Percentiles rank a stretch among this genome's conserved stretches.
These are phyloP conservation scores for Penicillium polonicum DNA, from an alignment of 2,329 filamentous ascomycete genomes.

Conservation along the genomic window DNA sequence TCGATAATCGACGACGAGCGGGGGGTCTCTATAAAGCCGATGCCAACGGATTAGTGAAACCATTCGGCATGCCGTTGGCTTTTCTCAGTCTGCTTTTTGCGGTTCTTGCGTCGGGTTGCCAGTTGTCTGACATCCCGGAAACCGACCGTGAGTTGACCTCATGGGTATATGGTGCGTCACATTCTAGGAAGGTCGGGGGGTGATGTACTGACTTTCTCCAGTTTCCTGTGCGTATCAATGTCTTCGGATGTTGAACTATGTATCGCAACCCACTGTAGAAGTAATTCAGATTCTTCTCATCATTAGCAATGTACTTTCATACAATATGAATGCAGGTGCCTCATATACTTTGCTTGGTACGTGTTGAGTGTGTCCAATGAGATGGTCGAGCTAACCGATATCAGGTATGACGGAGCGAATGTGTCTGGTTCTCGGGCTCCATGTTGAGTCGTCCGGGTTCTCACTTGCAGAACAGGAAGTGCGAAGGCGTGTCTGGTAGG, in stretches of 20 bases:
- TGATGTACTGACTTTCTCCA: conserved; percentile 28
- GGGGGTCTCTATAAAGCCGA: conserved; percentile 42
- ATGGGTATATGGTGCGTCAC: conserved; percentile 57
- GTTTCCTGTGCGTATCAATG: conserved; percentile 66
- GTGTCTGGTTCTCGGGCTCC: conserved; percentile 58
- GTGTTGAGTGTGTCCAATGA: conserved; percentile 8
- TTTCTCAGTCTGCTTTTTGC: conserved; percentile 63
- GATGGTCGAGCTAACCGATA: conserved; percentile 18
- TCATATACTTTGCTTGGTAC: conserved; percentile 59
- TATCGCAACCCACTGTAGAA: conserved; percentile 60
- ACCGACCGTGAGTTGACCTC: conserved; percentile 62
- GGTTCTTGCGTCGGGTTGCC: conserved; percentile 60
- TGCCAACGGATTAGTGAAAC: conserved; percentile 51
- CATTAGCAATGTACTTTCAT: conserved; percentile 61
- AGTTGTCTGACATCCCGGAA: conserved; percentile 56
- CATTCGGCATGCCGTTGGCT: conserved; percentile 57
- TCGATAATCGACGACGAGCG: conserved; percentile 50
- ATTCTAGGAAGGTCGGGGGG: neutral
- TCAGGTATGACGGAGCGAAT: conserved; percentile 43
- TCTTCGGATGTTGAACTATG: conserved; percentile 62
- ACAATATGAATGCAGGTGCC: conserved; percentile 64
- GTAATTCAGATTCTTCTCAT: conserved; percentile 62
- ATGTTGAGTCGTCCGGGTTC: conserved; percentile 53
- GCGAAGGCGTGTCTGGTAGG: conserved; percentile 40
- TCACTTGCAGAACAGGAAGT: conserved; percentile 45